Evolutionary conservation across 1,284 basidiomycete species (phyloP).

Genomic region (Caloboletus firmus): DNA sequence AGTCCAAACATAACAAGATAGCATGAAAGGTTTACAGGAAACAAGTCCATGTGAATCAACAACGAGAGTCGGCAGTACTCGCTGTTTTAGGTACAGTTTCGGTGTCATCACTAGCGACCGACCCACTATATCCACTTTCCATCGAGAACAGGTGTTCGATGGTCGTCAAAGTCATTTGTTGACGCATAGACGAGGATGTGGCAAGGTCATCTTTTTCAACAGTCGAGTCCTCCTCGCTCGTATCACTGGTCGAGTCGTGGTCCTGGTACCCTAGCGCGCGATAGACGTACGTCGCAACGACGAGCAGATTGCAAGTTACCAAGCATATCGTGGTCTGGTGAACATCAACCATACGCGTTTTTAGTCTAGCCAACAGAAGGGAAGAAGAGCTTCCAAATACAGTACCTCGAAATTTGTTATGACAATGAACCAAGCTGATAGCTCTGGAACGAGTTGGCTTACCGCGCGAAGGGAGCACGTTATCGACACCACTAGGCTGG

Average conservation of each 20-base stretch:
- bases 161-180: constrained; percentile 18
- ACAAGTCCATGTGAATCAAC: not conserved
- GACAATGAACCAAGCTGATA: constrained; percentile 3
- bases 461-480: constrained; percentile 1
- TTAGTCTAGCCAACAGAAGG: not conserved
- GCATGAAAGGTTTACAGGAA: not conserved
- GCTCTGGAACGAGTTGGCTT: constrained; percentile 1
- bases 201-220: not conserved
- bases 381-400: not conserved
- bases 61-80: not conserved
- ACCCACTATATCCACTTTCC: not conserved
- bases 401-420: constrained; percentile 20
- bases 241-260: not conserved
- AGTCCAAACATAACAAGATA: not conserved
- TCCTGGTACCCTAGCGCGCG: constrained; percentile 1
- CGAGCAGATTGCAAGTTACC: constrained; percentile 20
- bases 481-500: constrained; percentile 11
- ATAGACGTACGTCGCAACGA: constrained; percentile 25
- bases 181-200: not conserved
- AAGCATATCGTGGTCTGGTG: constrained; percentile 15
- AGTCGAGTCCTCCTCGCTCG: not conserved
- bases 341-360: not conserved
- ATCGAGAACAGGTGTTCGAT: constrained; percentile 9
- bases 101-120: not conserved
- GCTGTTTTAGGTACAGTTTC: not conserved